Evolutionary conservation across 2,329 filamentous ascomycete species (phyloP), one percentile per base, ranked within the genome.

Genomic region (Leptographium radiaticola): DNA sequence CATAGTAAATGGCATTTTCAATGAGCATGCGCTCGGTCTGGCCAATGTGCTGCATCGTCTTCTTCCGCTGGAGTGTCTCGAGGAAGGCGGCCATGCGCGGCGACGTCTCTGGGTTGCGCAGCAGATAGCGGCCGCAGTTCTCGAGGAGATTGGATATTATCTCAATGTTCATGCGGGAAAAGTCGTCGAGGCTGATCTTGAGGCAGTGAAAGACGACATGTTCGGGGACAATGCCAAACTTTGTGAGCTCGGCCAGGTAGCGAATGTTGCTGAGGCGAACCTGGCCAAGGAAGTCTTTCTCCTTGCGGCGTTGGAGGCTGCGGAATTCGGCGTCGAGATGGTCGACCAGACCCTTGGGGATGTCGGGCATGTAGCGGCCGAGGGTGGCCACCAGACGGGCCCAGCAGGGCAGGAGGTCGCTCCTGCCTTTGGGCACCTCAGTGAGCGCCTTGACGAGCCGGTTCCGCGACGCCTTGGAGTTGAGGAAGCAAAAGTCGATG

Each of bases 171-270:
- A 96, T 96, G 57, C 91, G 81, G 2, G 93, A 96, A 65, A 98
- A 98, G 64, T 98, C 93, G 63, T 98, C 93, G 33, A 98, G 72
- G 61, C 91, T 94, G 66, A 98, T 91, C 68, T 96, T 98, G 62
- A 98, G 81, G 65, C 93, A 98, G 65, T 98, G 93, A 65, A 98
- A 98, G 53, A 98, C 94, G 59, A 98, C 91, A 68, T 98, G 93
- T 67, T 98, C 93, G 0, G 94, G 93, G 10, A 98, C 93, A 36
- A 96, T 89, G 36, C 93, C 91, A 64, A 98, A 98, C 65, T 98
- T 98, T 56, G 93, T 98, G 64, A 98, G 72, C 69, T 98, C 93
- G 9, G 93, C 90, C 51, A 98, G 81, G 66, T 98, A 98, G n/a
- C 94, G 87, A 58, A 97, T 90, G 65, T 97, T 97, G 68, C 87